Base-by-base conservation (phyloP, 2,329 filamentous ascomycete species). In the Nigrospora sphaerica region DNA sequence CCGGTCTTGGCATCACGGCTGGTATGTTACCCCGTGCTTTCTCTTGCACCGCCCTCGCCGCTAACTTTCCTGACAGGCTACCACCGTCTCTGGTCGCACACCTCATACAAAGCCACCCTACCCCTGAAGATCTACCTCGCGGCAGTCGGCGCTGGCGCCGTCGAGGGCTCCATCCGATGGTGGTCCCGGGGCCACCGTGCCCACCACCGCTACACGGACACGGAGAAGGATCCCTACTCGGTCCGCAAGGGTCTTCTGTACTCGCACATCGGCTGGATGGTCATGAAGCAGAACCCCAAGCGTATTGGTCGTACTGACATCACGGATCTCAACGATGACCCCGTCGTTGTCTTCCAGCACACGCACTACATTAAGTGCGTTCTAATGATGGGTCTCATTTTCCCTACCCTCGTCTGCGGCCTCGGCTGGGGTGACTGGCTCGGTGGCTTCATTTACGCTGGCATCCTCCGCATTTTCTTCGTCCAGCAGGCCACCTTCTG, bases 221-320 rank as follows among this genome's bases (percentile, higher is more conserved):
- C 72, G 49, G 62, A 62, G 57, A 74, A 74, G 61, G 72, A 75
- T 51, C 72, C 72, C n/a, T 75, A 75, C 63, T 70, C 66, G 39
- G 72, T 74, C 44, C 69, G 70, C 60, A 74, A 75, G 64, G 72
- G 72, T 41, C 64, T 74, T 11, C 47, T 73, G 47, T 75, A 74
- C 62, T 73, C 70, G 34, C 72, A 75, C 54, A 57, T 75, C 31
- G 71, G 71, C 49, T 75, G 72, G 72, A 74, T 75, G 70, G 62
- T 74, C 52, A 74, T 75, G 71, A 74, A 73, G 65, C 72, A 74
- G 62, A 73, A 75, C 65, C 71, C 70, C 50, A 74, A 74, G 67
- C 65, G 70, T 13, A 70, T 73, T 44, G 72, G 72, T 60, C 69
- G 71, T 47, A 73, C 69, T 49, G 72, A 75, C 53, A 74, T 74